Percentiles rank a stretch among this genome's conserved stretches.
Evolutionary conservation across 768 basidiomycete species (phyloP).

Genomic region (Amanita fuliginea): DNA sequence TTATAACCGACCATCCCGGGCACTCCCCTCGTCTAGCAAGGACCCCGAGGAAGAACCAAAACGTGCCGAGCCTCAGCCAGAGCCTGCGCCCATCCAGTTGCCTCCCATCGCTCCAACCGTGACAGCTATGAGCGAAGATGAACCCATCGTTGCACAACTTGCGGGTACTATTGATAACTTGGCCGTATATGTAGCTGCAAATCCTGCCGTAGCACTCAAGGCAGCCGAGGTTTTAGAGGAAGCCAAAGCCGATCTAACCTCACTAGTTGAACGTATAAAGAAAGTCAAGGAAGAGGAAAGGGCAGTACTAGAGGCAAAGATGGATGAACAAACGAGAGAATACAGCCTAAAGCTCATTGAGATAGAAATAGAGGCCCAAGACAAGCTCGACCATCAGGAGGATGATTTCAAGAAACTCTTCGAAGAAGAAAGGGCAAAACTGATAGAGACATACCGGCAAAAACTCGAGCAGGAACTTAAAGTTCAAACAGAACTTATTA

Average conservation of each 20-base stretch:
- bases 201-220: conserved; percentile 54
- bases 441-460: conserved; percentile 72
- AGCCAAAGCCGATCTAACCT: conserved; percentile 73
- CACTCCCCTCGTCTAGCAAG: conserved; percentile 26
- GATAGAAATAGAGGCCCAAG: conserved; percentile 76
- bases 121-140: conserved; percentile 56
- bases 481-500: conserved; percentile 86
- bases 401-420: conserved; percentile 76
- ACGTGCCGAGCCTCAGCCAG: conserved; percentile 16
- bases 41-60: conserved; percentile 22
- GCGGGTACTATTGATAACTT: conserved; percentile 90
- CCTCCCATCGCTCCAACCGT: conserved; percentile 80
- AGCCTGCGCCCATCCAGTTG: conserved; percentile 28
- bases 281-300: conserved; percentile 75
- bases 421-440: conserved; percentile 61
- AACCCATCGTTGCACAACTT: conserved; percentile 90
- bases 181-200: conserved; percentile 69
- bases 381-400: conserved; percentile 77
- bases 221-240: conserved; percentile 67
- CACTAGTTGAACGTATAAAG: conserved; percentile 68
- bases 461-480: conserved; percentile 79
- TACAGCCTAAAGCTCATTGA: conserved; percentile 75
- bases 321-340: conserved; percentile 80
- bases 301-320: conserved; percentile 40
- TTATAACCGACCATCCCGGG: conserved; percentile 52